A percentile compares a stretch with the other conserved stretches of the same genome.
Evolutionary conservation across 2,329 filamentous ascomycete species (phyloP).

Genomic region (Trichocomaceae sp.): DNA sequence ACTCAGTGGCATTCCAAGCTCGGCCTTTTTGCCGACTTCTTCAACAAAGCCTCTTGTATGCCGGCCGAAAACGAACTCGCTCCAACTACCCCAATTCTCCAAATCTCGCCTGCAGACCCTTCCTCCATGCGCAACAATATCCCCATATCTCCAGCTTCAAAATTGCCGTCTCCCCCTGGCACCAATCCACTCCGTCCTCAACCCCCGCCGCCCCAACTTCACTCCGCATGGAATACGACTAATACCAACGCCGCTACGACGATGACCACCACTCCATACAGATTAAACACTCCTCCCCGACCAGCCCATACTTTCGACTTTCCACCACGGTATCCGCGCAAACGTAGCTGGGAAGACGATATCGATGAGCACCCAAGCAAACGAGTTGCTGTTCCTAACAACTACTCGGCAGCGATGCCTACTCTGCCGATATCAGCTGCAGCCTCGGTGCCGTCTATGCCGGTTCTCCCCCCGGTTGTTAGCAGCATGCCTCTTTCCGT

Average conservation of each 20-base stretch:
- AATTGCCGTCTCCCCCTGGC: constrained; percentile 36
- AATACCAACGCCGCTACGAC: constrained; percentile 14
- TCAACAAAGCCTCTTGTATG: constrained; percentile 58
- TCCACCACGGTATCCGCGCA: constrained; percentile 36
- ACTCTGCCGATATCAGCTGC: constrained; percentile 23
- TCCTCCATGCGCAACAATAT: constrained; percentile 20
- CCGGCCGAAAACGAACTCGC: constrained; percentile 34
- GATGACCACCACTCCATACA: constrained; percentile 19
- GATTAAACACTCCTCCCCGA: constrained; percentile 17
- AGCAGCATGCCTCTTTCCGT: constrained; percentile 24
- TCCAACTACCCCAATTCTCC: constrained; percentile 23
- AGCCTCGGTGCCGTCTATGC: constrained; percentile 21
- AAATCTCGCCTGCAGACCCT: constrained; percentile 31
- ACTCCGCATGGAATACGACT: constrained; percentile 20
- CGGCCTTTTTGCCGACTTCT: constrained; percentile 74
- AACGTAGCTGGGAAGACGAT: constrained; percentile 54
- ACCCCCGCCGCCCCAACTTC: constrained; percentile 6
- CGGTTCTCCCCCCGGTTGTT: constrained; percentile 30
- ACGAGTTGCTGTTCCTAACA: constrained; percentile 30
- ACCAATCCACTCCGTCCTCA: constrained; percentile 25
- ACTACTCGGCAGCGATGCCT: constrained; percentile 18
- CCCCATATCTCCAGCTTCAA: constrained; percentile 28
- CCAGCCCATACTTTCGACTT: constrained; percentile 19
- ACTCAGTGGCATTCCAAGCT: constrained; percentile 77
- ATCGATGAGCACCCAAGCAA: constrained; percentile 53